phyloP scores from a whole-genome alignment of 106 monocot species.

The Cymbidium sinense region DNA sequence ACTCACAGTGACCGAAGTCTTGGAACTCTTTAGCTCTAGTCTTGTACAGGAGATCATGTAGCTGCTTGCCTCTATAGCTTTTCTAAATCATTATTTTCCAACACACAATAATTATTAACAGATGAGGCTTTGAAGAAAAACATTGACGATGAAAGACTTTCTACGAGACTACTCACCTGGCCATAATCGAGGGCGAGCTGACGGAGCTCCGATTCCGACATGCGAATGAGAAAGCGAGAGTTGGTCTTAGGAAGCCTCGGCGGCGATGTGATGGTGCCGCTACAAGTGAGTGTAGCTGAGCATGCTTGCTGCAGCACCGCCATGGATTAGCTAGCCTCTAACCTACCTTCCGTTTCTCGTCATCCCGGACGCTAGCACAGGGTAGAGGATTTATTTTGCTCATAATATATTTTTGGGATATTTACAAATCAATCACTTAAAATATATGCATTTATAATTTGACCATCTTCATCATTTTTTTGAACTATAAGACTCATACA shows the following conservation, averaged over 20 bases:
- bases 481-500: too few relatives aligned
- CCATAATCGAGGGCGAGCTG: slow-evolving; percentile 78
- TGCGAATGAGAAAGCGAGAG: slow-evolving; percentile 66
- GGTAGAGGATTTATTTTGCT: too few relatives aligned
- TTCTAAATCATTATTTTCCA: slow-evolving; percentile 39
- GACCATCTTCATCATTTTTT: too few relatives aligned
- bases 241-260: slow-evolving; percentile 13
- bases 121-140: not conserved
- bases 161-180: slow-evolving; percentile 33
- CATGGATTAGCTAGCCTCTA: slow-evolving; percentile 10
- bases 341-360: not conserved
- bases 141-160: not conserved
- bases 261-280: slow-evolving; percentile 16
- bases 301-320: slow-evolving; percentile 60
- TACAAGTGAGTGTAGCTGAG: slow-evolving; percentile 45
- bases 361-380: too few relatives aligned
- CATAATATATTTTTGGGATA: too few relatives aligned
- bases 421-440: too few relatives aligned
- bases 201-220: slow-evolving; percentile 81
- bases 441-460: too few relatives aligned
- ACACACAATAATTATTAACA: not conserved
- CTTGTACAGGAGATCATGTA: slow-evolving; percentile 89
- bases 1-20: slow-evolving; percentile 64
- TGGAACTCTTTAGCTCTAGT: slow-evolving; percentile 77
- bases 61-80: slow-evolving; percentile 90